Evolutionary conservation across 73 alveolate species (phyloP).

Genomic region (Paramecium tetraurelia): DNA sequence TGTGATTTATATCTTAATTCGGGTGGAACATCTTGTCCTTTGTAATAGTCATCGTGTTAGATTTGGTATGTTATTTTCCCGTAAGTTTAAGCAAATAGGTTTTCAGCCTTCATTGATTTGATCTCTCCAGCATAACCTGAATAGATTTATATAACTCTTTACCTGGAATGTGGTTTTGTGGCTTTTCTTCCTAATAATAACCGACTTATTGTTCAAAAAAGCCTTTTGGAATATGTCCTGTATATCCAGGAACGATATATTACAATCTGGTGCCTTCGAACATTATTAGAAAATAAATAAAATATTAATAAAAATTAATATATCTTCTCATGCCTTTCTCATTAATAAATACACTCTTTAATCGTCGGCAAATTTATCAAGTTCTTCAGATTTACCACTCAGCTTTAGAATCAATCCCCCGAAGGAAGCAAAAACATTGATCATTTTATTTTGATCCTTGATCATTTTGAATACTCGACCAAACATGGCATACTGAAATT

Average conservation of each 20-base stretch:
- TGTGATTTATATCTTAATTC: conserved; percentile 48
- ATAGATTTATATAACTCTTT: not conserved
- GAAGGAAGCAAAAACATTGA: conserved; percentile 51
- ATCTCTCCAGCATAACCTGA: conserved; percentile 63
- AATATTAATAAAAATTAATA: not conserved
- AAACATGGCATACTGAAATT: conserved; percentile 58
- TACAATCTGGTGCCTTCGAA: conserved; percentile 64
- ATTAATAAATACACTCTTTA: conserved; percentile 57
- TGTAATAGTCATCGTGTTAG: conserved; percentile 47
- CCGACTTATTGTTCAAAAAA: conserved; percentile 34
- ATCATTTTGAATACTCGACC: conserved; percentile 55
- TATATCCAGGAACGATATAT: conserved; percentile 63
- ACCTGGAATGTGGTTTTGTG: conserved; percentile 63
- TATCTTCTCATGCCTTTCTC: conserved; percentile 47
- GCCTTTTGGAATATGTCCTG: conserved; percentile 51
- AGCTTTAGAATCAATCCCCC: conserved; percentile 55
- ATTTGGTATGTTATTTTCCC: conserved; percentile 60
- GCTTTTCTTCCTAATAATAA: conserved; percentile 46
- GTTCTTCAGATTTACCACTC: conserved; percentile 61
- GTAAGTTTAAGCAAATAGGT: conserved; percentile 58
- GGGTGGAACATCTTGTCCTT: conserved; percentile 62
- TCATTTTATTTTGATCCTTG: conserved; percentile 23
- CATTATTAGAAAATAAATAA: conserved; percentile 35
- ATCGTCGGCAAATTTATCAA: conserved; percentile 58
- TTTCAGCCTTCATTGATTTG: conserved; percentile 60